Evolutionary conservation across 192 early-diverging fungal species (phyloP), one percentile per base, ranked within the genome.

Genomic region (Podila clonocystis): DNA sequence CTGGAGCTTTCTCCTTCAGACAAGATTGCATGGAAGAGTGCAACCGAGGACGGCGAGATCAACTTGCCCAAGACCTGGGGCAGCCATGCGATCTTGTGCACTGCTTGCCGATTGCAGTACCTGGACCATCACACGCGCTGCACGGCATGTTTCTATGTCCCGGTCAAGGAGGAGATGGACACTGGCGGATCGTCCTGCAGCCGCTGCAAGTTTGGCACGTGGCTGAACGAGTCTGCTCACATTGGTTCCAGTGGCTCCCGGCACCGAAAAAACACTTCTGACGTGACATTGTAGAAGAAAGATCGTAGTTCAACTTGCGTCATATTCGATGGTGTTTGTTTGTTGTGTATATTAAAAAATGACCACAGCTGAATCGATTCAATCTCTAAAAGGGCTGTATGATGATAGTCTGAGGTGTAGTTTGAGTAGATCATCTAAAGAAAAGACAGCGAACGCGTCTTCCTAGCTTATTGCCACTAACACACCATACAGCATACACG

Each of bases 71-170:
- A 71, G 58, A 77, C 64, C 4, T 77, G 75, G 75, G 75, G 75
- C 9, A 57, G 58, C 0, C 75, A 77, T 50, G 75, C 75, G 26
- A 77, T 71, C 9, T 29, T 77, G 15, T 77, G 75, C 41, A 66
- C 68, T 22, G 62, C 75, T 1, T 77, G 75, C 29, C 29, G 68
- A 31, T 36, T 65, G 11, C 68, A 70, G 34, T 77, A 77, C 22
- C 36, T 77, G 24, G 68, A 70, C 4, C 75, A 77, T 20, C 75
- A 77, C 34, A 70, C 30, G n/a, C 48, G 75, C 55, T 77, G 75
- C 41, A 77, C 75, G 2, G 75, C 75, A 0, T 77, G 75, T 33
- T 77, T 77, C 24, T 77, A 77, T 28, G 75, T 77, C 19, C 75
- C 75, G 20, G 67, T 68, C 1, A 65, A 62, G 63, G 68, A 70